Evolutionary conservation across 2,329 filamentous ascomycete genomes (phyloP).

Genomic region (Aspergillus proliferans): DNA sequence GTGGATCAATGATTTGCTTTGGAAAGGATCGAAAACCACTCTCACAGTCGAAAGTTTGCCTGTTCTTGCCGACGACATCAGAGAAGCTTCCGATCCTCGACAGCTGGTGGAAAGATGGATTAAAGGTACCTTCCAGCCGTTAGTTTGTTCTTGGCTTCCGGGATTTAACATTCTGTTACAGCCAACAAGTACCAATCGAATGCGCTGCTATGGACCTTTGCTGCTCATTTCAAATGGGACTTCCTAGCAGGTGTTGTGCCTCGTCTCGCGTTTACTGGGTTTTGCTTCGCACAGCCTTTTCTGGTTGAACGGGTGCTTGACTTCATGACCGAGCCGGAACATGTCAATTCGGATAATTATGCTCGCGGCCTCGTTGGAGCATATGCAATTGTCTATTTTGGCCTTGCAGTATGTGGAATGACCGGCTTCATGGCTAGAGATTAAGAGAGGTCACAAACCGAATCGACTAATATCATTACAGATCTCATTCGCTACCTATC

Average conservation of each 20-base stretch:
- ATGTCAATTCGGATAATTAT: slow-evolving; percentile 22
- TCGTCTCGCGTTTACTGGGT: slow-evolving; percentile 28
- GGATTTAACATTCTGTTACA: slow-evolving; percentile 17
- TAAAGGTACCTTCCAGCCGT: slow-evolving; percentile 23
- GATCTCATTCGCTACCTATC: slow-evolving; percentile 36
- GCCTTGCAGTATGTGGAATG: slow-evolving; percentile 33
- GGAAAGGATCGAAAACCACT: slow-evolving; percentile 41
- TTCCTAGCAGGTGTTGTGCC: slow-evolving; percentile 28
- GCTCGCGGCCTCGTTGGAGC: slow-evolving; percentile 42
- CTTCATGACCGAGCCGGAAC: slow-evolving; percentile 25
- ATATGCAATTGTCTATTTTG: slow-evolving; percentile 38
- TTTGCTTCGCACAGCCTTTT: slow-evolving; percentile 34
- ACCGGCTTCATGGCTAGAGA: not conserved
- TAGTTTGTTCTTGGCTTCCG: not conserved
- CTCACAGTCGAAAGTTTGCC: slow-evolving; percentile 42
- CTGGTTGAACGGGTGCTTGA: slow-evolving; percentile 32
- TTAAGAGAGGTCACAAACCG: not conserved
- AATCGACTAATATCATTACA: slow-evolving; percentile 7
- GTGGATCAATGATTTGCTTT: slow-evolving; percentile 51
- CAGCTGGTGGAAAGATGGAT: slow-evolving; percentile 35
- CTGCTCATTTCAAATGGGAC: slow-evolving; percentile 23
- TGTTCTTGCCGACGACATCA: slow-evolving; percentile 40
- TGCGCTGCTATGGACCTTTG: slow-evolving; percentile 23
- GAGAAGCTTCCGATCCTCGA: slow-evolving; percentile 35
- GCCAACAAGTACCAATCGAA: slow-evolving; percentile 20